phyloP scores from a whole-genome alignment of 75 land plant genomes.

The Picea sitchensis region DNA sequence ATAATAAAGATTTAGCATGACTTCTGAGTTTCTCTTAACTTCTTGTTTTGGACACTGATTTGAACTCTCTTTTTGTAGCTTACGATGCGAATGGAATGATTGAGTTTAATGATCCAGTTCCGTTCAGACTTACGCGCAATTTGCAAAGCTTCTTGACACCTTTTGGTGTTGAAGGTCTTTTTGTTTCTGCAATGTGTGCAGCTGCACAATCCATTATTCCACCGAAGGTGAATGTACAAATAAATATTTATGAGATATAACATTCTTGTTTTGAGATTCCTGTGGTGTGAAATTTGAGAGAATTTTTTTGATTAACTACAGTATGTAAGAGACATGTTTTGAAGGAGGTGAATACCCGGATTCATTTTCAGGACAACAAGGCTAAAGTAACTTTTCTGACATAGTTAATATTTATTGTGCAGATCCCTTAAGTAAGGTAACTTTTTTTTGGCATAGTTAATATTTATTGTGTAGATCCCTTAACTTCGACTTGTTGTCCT shows the following conservation, averaged over 20 bases:
- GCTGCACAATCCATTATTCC: slow-evolving; percentile 94
- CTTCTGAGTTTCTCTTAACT: not conserved
- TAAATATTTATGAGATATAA: not conserved
- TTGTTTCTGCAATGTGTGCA: slow-evolving; percentile 98
- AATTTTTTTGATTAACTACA: too few species aligned
- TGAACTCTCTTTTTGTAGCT: slow-evolving; percentile 31
- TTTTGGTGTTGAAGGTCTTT: slow-evolving; percentile 98
- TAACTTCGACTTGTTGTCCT: too few species aligned
- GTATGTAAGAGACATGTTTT: too few species aligned
- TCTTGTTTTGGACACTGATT: not conserved
- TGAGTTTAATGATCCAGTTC: slow-evolving; percentile 93
- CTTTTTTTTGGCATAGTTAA: too few species aligned
- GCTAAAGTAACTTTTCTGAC: not conserved
- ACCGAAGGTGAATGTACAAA: slow-evolving; percentile 55
- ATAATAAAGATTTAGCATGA: not conserved
- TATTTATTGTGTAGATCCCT: too few species aligned
- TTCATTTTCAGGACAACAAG: too few species aligned
- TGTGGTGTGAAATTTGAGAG: too few species aligned
- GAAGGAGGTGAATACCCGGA: too few species aligned
- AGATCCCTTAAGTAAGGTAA: too few species aligned
- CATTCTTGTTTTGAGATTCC: not conserved
- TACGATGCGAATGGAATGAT: slow-evolving; percentile 97
- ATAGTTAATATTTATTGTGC: not conserved
- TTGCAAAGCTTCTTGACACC: slow-evolving; percentile 90
- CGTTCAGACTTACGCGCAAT: slow-evolving; percentile 92